A percentile compares a stretch with the other conserved stretches of the same genome.
Conservation (phyloP, 176 grass and related monocot genomes). For the Neostapfia colusana region DNA sequence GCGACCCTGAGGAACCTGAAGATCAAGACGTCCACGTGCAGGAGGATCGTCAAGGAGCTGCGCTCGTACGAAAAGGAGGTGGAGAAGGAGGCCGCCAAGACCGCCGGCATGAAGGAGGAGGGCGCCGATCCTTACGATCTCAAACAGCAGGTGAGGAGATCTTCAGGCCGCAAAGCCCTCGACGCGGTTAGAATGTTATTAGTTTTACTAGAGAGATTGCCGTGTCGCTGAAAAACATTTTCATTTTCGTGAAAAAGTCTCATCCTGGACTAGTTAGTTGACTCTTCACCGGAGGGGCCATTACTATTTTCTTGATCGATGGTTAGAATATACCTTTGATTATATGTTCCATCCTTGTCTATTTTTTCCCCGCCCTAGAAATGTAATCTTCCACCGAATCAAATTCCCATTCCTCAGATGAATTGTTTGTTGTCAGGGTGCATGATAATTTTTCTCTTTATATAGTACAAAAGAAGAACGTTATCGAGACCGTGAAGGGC, state of each 20-base stretch:
- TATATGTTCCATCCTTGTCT: not conserved
- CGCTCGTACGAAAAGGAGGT: constrained; percentile 84
- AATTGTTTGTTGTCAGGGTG: not conserved
- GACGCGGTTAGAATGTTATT: not conserved
- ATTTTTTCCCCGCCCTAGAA: not conserved
- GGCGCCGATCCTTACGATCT: constrained; percentile 89
- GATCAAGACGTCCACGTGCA: constrained; percentile 89
- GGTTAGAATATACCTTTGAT: not conserved
- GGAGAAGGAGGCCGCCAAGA: constrained; percentile 76
- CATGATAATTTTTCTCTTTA: not conserved
- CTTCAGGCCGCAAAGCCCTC: too few species aligned
- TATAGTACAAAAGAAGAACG: too few species aligned
- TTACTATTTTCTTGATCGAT: not conserved
- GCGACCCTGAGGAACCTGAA: constrained; percentile 72
- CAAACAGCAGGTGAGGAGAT: constrained; percentile 75
- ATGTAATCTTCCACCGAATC: not conserved
- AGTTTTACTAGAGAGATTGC: too few species aligned
- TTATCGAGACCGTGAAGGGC: not conserved
- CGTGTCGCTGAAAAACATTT: not conserved
- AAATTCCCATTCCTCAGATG: not conserved
- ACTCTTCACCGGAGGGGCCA: not conserved
- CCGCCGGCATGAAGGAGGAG: constrained; percentile 88
- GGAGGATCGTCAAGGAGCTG: constrained; percentile 83
- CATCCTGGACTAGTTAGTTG: not conserved
- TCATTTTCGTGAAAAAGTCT: too few species aligned